These are phyloP conservation scores for Tricholoma flavovirens DNA, from an alignment of 768 basidiomycete species.

Conservation along the genomic window DNA sequence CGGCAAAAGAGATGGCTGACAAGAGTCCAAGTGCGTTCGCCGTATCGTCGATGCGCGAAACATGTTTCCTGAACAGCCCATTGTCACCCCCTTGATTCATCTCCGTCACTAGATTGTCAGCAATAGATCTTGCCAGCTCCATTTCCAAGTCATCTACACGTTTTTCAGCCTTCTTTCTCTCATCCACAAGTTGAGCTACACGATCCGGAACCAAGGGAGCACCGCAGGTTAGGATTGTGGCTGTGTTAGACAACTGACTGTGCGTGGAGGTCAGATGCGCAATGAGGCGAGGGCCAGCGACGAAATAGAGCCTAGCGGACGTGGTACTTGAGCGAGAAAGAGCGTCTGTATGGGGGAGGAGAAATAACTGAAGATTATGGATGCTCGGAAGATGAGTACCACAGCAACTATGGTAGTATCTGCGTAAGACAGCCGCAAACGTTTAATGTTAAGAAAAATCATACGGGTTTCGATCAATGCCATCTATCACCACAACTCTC, in stretches of 20 bases:
- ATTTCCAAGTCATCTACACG: slow-evolving; percentile 63
- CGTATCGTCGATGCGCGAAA: slow-evolving; percentile 60
- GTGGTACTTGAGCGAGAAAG: slow-evolving; percentile 55
- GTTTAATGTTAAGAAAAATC: slow-evolving; percentile 17
- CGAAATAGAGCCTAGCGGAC: slow-evolving; percentile 74
- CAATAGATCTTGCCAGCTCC: slow-evolving; percentile 53
- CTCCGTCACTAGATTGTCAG: slow-evolving; percentile 33
- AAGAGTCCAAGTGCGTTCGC: slow-evolving; percentile 54
- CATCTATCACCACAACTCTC: slow-evolving; percentile 79
- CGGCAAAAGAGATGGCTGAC: slow-evolving; percentile 47
- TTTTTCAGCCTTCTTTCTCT: slow-evolving; percentile 61
- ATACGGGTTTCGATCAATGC: slow-evolving; percentile 75
- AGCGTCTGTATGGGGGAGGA: slow-evolving; percentile 64
- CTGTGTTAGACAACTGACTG: slow-evolving; percentile 44
- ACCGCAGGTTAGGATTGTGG: slow-evolving; percentile 63
- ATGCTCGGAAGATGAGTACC: slow-evolving; percentile 82
- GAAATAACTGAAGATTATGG: slow-evolving; percentile 65
- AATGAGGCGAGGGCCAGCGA: slow-evolving; percentile 74
- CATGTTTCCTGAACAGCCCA: slow-evolving; percentile 38
- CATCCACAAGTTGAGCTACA: slow-evolving; percentile 59
- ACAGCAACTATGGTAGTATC: slow-evolving; percentile 49
- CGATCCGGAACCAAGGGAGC: slow-evolving; percentile 62
- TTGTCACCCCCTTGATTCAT: slow-evolving; percentile 22
- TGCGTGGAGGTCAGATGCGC: slow-evolving; percentile 56
- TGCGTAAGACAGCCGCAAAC: not conserved